Evolutionary conservation across 23 red algal species (phyloP).

Genomic region (Gracilaria gracilis): DNA sequence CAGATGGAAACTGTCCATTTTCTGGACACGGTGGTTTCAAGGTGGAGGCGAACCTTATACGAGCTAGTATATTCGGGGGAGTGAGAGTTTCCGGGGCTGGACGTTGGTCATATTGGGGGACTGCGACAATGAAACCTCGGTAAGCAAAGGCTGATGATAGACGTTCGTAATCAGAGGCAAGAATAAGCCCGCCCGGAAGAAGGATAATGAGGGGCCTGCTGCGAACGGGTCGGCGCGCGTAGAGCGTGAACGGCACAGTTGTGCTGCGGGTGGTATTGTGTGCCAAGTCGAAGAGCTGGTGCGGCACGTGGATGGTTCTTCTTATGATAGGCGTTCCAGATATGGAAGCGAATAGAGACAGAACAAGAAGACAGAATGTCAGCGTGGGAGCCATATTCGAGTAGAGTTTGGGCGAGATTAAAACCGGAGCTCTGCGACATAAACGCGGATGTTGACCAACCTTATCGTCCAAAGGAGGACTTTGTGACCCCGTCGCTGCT

Average conservation of each 20-base stretch:
- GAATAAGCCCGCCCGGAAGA: background rate
- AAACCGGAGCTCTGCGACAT: no score
- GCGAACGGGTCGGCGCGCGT: background rate
- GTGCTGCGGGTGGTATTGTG: background rate
- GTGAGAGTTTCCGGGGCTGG: background rate
- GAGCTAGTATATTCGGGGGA: background rate
- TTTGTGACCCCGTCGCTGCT: no score
- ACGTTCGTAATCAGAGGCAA: background rate
- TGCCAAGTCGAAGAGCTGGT: slow-evolving; percentile 19
- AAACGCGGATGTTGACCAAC: no score
- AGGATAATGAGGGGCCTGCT: background rate
- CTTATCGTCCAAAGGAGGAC: no score
- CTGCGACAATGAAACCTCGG: slow-evolving; percentile 23
- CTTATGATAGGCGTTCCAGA: background rate
- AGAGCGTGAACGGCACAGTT: slow-evolving; percentile 2
- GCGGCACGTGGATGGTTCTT: background rate
- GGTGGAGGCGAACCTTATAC: background rate
- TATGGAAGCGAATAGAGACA: background rate
- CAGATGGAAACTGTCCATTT: slow-evolving; percentile 12
- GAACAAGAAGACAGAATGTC: background rate
- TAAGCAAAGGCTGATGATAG: slow-evolving; percentile 9
- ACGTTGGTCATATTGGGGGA: slow-evolving; percentile 23
- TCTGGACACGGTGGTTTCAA: background rate
- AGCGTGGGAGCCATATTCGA: background rate
- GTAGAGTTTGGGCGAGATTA: no score